A percentile compares a stretch with the other conserved stretches of the same genome.
Conservation (phyloP, 495 filamentous ascomycete genomes). For the Acidiella bohemica region DNA sequence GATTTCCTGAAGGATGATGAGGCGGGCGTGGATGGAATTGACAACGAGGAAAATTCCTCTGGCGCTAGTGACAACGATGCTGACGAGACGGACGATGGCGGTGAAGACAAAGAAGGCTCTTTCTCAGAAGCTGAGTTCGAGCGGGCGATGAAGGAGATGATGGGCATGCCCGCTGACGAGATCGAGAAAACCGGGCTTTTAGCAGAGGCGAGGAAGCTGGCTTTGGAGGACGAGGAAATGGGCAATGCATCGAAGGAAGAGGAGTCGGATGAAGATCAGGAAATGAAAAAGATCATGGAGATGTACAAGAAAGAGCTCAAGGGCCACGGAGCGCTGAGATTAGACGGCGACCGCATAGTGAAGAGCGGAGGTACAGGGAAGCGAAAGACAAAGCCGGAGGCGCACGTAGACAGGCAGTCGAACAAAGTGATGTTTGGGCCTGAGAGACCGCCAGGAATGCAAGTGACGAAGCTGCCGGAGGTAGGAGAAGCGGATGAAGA, state of each 20-base stretch:
- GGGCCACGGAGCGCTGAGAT: constrained; percentile 56
- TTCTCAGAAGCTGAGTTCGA: constrained; percentile 80
- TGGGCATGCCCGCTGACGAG: constrained; percentile 52
- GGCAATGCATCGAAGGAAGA: constrained; percentile 30
- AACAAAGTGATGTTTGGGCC: constrained; percentile 11
- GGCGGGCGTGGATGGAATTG: constrained; percentile 65
- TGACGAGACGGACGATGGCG: constrained; percentile 44
- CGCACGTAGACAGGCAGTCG: too few relatives aligned
- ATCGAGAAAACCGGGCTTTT: constrained; percentile 15
- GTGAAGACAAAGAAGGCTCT: constrained; percentile 61
- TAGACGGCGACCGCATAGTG: constrained; percentile 27
- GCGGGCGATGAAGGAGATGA: constrained; percentile 87
- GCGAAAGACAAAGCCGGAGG: constrained; percentile 6
- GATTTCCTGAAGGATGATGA: constrained; percentile 81
- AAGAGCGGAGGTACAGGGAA: constrained; percentile 26
- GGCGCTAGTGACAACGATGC: constrained; percentile 56
- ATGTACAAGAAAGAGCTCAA: constrained; percentile 74
- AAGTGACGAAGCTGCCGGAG: background rate
- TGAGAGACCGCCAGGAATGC: constrained; percentile 11
- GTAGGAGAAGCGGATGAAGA: constrained; percentile 20
- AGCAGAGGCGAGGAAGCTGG: constrained; percentile 28
- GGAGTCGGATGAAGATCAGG: constrained; percentile 39
- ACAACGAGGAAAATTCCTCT: too few relatives aligned
- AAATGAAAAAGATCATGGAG: constrained; percentile 57
- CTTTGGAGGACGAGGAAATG: constrained; percentile 29